Conservation (phyloP, 331 rosid species). For the Malus hybrid region DNA sequence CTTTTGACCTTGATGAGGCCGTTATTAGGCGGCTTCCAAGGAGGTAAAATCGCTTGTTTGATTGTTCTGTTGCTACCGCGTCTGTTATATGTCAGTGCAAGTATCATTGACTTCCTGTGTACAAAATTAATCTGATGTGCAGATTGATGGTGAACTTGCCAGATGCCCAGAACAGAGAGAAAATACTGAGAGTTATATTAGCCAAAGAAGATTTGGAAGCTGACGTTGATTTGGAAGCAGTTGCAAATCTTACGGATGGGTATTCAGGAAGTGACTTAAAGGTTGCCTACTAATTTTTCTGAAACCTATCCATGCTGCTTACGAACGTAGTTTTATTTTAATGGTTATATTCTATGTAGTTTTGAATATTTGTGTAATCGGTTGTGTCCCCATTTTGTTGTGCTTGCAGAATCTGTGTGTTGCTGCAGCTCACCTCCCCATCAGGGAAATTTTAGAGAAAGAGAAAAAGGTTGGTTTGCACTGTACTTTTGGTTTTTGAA, state of each 20-base stretch:
- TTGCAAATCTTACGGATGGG: conserved; percentile 86
- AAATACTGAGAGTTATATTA: conserved; percentile 69
- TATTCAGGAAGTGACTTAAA: conserved; percentile 96
- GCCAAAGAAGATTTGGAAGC: conserved; percentile 82
- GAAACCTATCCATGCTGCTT: background rate
- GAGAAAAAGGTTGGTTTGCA: conserved; percentile 67
- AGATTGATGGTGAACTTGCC: conserved; percentile 98
- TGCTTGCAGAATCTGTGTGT: conserved; percentile 82
- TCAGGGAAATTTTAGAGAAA: conserved; percentile 82
- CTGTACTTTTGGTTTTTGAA: background rate
- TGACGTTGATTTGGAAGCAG: conserved; percentile 69
- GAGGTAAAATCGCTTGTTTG: conserved; percentile 40
- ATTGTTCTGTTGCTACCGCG: background rate
- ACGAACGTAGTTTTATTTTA: background rate
- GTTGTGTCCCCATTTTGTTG: background rate
- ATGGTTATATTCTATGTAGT: background rate
- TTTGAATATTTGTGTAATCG: background rate
- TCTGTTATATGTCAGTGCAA: background rate
- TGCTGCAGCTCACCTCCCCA: conserved; percentile 88
- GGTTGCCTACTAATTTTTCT: conserved; percentile 32
- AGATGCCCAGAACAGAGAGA: conserved; percentile 70
- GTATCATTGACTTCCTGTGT: background rate
- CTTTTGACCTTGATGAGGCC: conserved; percentile 97
- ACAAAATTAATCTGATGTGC: conserved; percentile 2
- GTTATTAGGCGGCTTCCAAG: conserved; percentile 97